phyloP scores from a whole-genome alignment of 768 basidiomycete species.

The Collybia mongolica region DNA sequence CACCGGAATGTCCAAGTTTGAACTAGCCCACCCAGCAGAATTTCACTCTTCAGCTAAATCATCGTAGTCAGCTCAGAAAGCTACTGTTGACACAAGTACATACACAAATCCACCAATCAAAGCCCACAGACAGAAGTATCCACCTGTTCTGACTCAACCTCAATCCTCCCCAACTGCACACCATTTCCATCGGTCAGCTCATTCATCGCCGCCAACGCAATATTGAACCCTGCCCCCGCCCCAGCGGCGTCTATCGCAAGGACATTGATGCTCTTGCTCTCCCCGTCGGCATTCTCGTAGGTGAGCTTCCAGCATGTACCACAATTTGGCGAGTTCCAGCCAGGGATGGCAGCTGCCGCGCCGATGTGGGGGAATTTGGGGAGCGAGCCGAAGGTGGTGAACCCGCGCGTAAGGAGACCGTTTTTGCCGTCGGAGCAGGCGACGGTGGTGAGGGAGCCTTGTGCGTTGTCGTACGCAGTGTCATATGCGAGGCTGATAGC shows the following conservation, averaged over 20 bases:
- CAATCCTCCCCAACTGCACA: conserved; percentile 20
- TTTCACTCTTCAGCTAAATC: no score
- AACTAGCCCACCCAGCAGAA: no score
- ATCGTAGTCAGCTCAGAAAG: no score
- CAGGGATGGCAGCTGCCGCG: conserved; percentile 39
- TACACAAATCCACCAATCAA: not conserved
- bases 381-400: conserved; percentile 41
- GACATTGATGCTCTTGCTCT: conserved; percentile 34
- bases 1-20: no score
- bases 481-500: conserved; percentile 31
- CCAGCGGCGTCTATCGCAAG: conserved; percentile 41
- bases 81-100: not conserved
- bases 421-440: conserved; percentile 48
- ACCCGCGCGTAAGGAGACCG: conserved; percentile 38
- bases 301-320: conserved; percentile 56
- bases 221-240: conserved; percentile 20
- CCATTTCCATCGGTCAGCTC: conserved; percentile 29
- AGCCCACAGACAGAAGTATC: conserved; percentile 23
- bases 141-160: conserved; percentile 19
- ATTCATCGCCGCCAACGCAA: conserved; percentile 31
- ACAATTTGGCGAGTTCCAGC: conserved; percentile 46
- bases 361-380: conserved; percentile 56
- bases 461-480: conserved; percentile 35
- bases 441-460: conserved; percentile 31
- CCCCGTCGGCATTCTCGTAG: conserved; percentile 27